phyloP scores from a whole-genome alignment of 352 stramenopile genomes.

The Pythium periplocum region DNA sequence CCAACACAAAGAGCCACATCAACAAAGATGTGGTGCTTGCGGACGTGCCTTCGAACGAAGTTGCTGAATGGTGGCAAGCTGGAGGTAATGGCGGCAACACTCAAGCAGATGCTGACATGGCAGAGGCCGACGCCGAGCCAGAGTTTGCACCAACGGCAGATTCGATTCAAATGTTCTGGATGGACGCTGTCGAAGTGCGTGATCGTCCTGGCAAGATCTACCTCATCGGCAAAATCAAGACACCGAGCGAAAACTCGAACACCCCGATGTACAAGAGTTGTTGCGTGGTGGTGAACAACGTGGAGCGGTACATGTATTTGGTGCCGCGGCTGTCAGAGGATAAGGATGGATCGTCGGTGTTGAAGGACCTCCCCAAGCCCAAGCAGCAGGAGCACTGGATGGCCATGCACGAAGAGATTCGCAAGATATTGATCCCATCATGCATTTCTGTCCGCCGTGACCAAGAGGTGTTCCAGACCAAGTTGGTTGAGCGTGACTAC shows the following conservation, averaged over 20 bases:
- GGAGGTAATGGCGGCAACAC: conserved; percentile 18
- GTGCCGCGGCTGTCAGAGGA: conserved; percentile 31
- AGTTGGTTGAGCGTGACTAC: conserved; percentile 95
- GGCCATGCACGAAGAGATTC: conserved; percentile 87
- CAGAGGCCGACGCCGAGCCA: conserved; percentile 20
- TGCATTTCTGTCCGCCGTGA: conserved; percentile 72
- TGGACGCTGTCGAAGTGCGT: conserved; percentile 95
- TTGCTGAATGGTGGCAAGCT: conserved; percentile 79
- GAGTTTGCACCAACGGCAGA: conserved; percentile 38
- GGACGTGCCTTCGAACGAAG: conserved; percentile 82
- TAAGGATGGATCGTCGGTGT: conserved; percentile 28
- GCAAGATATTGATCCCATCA: conserved; percentile 85
- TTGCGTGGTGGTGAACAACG: conserved; percentile 94
- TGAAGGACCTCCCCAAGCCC: conserved; percentile 90
- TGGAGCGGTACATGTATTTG: conserved; percentile 96
- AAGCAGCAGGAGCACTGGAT: conserved; percentile 86
- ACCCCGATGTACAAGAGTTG: conserved; percentile 88
- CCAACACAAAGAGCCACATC: neutral
- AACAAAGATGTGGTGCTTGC: conserved; percentile 12
- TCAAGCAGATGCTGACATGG: conserved; percentile 11
- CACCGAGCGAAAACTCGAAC: conserved; percentile 22
- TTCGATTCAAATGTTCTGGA: conserved; percentile 95
- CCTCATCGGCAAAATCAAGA: conserved; percentile 96
- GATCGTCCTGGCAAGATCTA: conserved; percentile 93
- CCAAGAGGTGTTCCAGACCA: conserved; percentile 89